phyloP scores from a whole-genome alignment of 1,284 basidiomycete species.

The Coriolopsis trogii region DNA sequence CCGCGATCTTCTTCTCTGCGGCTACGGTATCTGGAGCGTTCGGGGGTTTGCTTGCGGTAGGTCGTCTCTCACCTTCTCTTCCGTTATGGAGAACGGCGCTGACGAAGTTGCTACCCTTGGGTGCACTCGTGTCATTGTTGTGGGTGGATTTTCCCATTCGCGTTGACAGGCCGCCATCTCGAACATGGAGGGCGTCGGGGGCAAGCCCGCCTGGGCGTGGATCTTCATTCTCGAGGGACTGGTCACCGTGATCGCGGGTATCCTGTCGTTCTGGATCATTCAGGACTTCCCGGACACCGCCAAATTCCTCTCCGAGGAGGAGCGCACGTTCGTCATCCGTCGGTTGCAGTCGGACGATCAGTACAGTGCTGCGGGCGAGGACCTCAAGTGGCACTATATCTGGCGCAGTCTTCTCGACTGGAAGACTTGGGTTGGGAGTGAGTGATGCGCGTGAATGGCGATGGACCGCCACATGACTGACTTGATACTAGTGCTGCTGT shows the following conservation, averaged over 20 bases:
- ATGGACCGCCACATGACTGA: not conserved
- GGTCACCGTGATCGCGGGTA: conserved; percentile 65
- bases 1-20: conserved; percentile 76
- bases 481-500: conserved; percentile 50
- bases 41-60: conserved; percentile 66
- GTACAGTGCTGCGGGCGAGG: conserved; percentile 74
- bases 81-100: conserved; percentile 2
- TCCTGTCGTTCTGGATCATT: conserved; percentile 74
- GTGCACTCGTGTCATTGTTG: not conserved
- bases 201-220: conserved; percentile 66
- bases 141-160: not conserved
- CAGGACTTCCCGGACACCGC: conserved; percentile 84
- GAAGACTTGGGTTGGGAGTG: conserved; percentile 75
- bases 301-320: conserved; percentile 70
- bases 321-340: conserved; percentile 68
- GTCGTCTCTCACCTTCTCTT: conserved; percentile 21
- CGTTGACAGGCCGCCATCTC: conserved; percentile 59
- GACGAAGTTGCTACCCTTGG: conserved; percentile 3
- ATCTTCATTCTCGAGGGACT: conserved; percentile 75
- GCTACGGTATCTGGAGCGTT: conserved; percentile 75
- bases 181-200: conserved; percentile 68
- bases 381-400: conserved; percentile 63
- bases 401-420: conserved; percentile 64
- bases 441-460: conserved; percentile 6
- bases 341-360: conserved; percentile 72